A percentile compares a stretch with the other conserved stretches of the same genome.
These are phyloP conservation scores for Suillus sp. DNA, from an alignment of 768 basidiomycete genomes.

Conservation along the genomic window DNA sequence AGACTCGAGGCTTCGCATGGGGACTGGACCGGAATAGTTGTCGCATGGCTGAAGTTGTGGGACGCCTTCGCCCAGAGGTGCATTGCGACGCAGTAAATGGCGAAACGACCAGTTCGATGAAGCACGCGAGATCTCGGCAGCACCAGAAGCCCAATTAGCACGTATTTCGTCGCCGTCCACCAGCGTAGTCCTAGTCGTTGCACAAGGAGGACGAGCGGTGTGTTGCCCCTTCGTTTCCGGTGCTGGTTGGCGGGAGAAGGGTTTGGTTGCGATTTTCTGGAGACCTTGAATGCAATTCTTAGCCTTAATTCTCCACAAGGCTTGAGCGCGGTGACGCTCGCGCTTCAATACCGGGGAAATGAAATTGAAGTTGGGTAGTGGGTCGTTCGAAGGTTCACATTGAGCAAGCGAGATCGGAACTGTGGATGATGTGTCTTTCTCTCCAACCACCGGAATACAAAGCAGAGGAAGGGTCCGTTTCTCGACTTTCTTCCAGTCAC, in stretches of 20 bases:
- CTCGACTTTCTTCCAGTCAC: conserved; percentile 15
- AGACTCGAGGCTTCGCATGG: not conserved
- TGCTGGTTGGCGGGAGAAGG: not conserved
- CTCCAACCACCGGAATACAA: not conserved
- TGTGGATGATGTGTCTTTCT: not conserved
- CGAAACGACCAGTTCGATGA: not conserved
- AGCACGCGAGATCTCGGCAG: not conserved
- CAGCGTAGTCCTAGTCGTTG: not conserved
- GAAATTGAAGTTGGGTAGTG: conserved; percentile 12
- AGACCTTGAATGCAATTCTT: conserved; percentile 2
- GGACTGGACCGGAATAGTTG: not conserved
- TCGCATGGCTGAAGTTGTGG: not conserved
- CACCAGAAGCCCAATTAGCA: not conserved
- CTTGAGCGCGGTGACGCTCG: conserved; percentile 4
- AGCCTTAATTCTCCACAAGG: not conserved
- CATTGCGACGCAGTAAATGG: not conserved
- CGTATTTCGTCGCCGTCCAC: not conserved
- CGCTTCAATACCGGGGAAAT: conserved; percentile 4
- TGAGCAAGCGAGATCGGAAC: not conserved
- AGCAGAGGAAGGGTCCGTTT: conserved; percentile 5
- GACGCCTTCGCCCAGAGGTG: not conserved
- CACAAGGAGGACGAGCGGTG: not conserved
- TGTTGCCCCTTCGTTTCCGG: not conserved
- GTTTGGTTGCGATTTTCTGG: not conserved
- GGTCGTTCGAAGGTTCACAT: conserved; percentile 11